Evolutionary conservation across 495 filamentous ascomycete genomes (phyloP).

Genomic region (Annulohypoxylon moriforme): DNA sequence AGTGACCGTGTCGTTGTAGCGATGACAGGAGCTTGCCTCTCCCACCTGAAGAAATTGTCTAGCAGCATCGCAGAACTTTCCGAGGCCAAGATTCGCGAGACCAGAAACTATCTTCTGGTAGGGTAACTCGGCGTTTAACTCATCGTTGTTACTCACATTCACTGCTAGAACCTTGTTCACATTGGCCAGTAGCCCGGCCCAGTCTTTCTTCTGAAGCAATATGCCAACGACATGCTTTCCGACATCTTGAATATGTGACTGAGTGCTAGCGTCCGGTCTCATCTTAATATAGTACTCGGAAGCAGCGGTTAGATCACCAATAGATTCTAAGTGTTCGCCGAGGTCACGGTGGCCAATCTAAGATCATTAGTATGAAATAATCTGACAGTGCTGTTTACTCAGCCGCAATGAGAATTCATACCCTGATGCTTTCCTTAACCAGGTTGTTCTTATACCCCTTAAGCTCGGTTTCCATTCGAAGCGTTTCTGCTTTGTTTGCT

Average conservation of each 20-base stretch:
- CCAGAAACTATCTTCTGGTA: constrained; percentile 76
- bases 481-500: constrained; percentile 72
- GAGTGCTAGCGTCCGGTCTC: constrained; percentile 59
- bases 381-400: not conserved
- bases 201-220: constrained; percentile 59
- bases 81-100: constrained; percentile 73
- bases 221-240: constrained; percentile 57
- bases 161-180: constrained; percentile 71
- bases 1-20: constrained; percentile 77
- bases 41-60: constrained; percentile 71
- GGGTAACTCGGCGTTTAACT: constrained; percentile 66
- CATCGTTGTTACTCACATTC: constrained; percentile 66
- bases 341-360: constrained; percentile 63
- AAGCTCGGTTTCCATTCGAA: constrained; percentile 82
- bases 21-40: constrained; percentile 62
- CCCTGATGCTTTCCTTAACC: constrained; percentile 96
- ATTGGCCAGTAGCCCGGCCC: constrained; percentile 69
- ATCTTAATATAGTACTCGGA: constrained; percentile 57
- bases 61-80: constrained; percentile 78
- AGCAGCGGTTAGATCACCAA: constrained; percentile 55
- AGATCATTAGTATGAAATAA: constrained; percentile 10
- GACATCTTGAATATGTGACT: constrained; percentile 57
- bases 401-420: constrained; percentile 54
- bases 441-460: constrained; percentile 97
- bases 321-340: constrained; percentile 58